Percentiles rank a stretch among this genome's conserved stretches.
phyloP scores from a whole-genome alignment of 2,329 filamentous ascomycete species.

The Cercospora zeina region DNA sequence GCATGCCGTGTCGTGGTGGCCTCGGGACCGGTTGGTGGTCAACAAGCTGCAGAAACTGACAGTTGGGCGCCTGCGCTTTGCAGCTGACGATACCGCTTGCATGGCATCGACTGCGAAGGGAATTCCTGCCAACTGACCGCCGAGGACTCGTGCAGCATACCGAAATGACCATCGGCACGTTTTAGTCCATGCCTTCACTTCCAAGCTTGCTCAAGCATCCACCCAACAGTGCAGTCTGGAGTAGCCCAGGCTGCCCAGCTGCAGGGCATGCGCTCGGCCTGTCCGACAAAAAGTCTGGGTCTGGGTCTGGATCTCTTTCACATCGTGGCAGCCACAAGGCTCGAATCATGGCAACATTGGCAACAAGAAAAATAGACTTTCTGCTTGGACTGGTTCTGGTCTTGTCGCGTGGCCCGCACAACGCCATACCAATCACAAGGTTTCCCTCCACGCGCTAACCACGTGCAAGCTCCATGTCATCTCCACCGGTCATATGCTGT shows the following conservation, averaged over 20 bases:
- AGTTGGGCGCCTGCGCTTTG: neutral
- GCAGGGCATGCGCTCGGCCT: neutral
- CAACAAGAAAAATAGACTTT: neutral
- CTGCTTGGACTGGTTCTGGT: neutral
- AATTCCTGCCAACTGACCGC: neutral
- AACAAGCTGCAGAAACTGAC: neutral
- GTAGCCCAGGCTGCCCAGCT: neutral
- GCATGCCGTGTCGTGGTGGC: neutral
- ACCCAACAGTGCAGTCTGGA: neutral
- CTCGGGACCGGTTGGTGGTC: neutral
- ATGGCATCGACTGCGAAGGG: neutral
- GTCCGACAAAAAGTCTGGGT: neutral
- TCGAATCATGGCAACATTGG: neutral
- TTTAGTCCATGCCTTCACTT: neutral
- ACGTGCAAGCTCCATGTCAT: neutral
- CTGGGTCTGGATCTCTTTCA: neutral
- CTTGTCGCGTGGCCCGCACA: neutral
- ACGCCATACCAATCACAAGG: slow-evolving; percentile 1
- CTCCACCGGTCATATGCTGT: neutral
- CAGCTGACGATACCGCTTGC: neutral
- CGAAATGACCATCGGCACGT: neutral
- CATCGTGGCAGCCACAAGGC: neutral
- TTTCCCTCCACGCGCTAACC: neutral
- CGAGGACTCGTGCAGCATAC: neutral
- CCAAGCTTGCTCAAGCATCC: neutral